Evolutionary conservation across 2,329 filamentous ascomycete species (phyloP).

Genomic region (Diaporthe citri): DNA sequence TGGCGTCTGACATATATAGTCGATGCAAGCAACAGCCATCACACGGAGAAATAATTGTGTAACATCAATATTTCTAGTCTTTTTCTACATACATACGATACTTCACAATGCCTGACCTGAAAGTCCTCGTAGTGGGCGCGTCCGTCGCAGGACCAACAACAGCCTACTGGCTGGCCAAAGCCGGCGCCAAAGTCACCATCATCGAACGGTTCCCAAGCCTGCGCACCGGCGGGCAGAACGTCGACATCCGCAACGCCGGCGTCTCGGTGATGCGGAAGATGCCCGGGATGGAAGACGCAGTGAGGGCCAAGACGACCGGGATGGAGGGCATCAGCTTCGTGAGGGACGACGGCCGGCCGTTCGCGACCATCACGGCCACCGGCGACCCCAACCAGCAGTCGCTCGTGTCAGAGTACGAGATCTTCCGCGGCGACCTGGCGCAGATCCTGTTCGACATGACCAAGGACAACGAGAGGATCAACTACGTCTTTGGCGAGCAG

Average conservation of each 20-base stretch:
- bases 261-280: slow-evolving; percentile 55
- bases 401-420: slow-evolving; percentile 61
- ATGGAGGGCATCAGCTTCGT: slow-evolving; percentile 59
- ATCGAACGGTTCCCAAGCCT: slow-evolving; percentile 46
- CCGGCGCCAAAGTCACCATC: slow-evolving; percentile 45
- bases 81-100: not conserved
- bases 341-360: slow-evolving; percentile 51
- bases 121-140: slow-evolving; percentile 50
- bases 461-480: slow-evolving; percentile 46
- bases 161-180: slow-evolving; percentile 48
- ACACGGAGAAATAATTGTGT: not conserved
- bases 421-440: slow-evolving; percentile 60
- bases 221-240: slow-evolving; percentile 49
- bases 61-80: not conserved
- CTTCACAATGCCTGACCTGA: slow-evolving; percentile 44
- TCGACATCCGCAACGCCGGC: slow-evolving; percentile 53
- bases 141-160: slow-evolving; percentile 45
- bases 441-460: slow-evolving; percentile 29
- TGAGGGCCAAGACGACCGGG: slow-evolving; percentile 52
- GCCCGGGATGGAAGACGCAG: slow-evolving; percentile 53
- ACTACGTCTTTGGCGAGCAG: slow-evolving; percentile 47
- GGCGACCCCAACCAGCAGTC: slow-evolving; percentile 56
- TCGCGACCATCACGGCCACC: slow-evolving; percentile 51
- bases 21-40: not conserved
- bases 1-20: not conserved